phyloP scores from a whole-genome alignment of 2,329 filamentous ascomycete genomes.

The Ophiocordyceps robertsii region DNA sequence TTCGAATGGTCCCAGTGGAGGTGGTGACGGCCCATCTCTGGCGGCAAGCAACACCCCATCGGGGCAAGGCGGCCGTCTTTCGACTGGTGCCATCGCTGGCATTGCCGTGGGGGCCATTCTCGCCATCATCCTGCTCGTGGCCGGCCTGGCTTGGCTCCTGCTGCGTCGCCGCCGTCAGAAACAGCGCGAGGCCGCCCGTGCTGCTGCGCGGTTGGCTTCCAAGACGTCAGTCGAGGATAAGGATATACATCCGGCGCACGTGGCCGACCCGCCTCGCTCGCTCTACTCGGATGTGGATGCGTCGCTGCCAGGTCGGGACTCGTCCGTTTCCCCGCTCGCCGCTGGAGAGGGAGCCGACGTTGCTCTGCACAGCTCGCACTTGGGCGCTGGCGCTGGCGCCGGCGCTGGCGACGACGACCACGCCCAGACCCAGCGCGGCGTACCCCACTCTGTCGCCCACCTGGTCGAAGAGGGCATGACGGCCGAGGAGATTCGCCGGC shows the following conservation, averaged over 20 bases:
- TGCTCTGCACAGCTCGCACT: background rate
- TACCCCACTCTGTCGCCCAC: constrained; percentile 29
- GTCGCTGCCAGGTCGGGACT: background rate
- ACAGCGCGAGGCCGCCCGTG: constrained; percentile 8
- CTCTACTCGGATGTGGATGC: constrained; percentile 29
- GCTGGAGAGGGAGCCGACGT: too few species aligned
- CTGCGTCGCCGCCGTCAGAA: constrained; percentile 24
- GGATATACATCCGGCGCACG: constrained; percentile 23
- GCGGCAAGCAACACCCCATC: background rate
- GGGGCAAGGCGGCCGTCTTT: constrained; percentile 13
- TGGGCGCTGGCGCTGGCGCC: background rate
- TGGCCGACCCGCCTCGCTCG: constrained; percentile 25
- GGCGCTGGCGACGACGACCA: background rate
- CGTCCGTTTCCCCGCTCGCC: background rate
- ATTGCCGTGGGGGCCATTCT: constrained; percentile 29
- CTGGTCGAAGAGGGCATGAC: constrained; percentile 50
- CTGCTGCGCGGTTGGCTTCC: constrained; percentile 11
- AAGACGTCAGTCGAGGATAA: constrained; percentile 32
- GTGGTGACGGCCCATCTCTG: background rate
- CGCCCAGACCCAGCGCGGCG: constrained; percentile 14
- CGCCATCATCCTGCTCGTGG: constrained; percentile 24
- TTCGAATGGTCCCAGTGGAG: too few species aligned
- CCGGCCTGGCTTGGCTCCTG: constrained; percentile 27
- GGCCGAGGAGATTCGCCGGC: constrained; percentile 35
- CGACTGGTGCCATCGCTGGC: constrained; percentile 30